Percentiles rank a stretch among this genome's conserved stretches.
phyloP scores from a whole-genome alignment of 2,329 filamentous ascomycete species.

The Westerdykella ornata region DNA sequence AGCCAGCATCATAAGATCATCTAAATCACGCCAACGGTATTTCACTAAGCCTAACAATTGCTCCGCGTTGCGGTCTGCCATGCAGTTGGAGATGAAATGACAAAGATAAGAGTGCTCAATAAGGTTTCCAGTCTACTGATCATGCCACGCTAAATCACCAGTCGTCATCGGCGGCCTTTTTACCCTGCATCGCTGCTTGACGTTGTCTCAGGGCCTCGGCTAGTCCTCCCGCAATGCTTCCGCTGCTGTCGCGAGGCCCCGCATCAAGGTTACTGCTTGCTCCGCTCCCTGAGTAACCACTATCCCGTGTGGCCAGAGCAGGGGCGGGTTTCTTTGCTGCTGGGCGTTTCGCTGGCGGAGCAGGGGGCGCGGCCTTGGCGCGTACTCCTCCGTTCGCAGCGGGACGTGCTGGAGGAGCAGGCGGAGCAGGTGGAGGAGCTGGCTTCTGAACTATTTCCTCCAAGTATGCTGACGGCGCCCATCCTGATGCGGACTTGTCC shows the following conservation, averaged over 20 bases:
- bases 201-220: slow-evolving; percentile 46
- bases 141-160: slow-evolving; percentile 19
- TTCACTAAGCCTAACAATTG: slow-evolving; percentile 5
- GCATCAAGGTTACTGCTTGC: slow-evolving; percentile 31
- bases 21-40: slow-evolving; percentile 9
- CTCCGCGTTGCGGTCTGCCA: neutral
- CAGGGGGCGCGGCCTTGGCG: slow-evolving; percentile 65
- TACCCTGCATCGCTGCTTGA: slow-evolving; percentile 45
- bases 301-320: slow-evolving; percentile 62
- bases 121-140: neutral
- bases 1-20: slow-evolving; percentile 11
- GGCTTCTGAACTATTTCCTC: slow-evolving; percentile 63
- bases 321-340: slow-evolving; percentile 64
- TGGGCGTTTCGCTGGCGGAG: slow-evolving; percentile 74
- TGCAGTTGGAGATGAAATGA: neutral
- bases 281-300: slow-evolving; percentile 41
- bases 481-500: slow-evolving; percentile 67
- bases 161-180: slow-evolving; percentile 32
- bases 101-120: too few relatives aligned
- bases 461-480: slow-evolving; percentile 90
- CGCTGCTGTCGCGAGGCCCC: slow-evolving; percentile 37
- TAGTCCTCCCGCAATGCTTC: slow-evolving; percentile 45
- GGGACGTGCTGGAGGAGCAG: slow-evolving; percentile 46
- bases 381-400: slow-evolving; percentile 53
- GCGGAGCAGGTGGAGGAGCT: slow-evolving; percentile 51